These are phyloP conservation scores for Coniosporium apollinis DNA, from an alignment of 495 filamentous ascomycete species.

Conservation along the genomic window DNA sequence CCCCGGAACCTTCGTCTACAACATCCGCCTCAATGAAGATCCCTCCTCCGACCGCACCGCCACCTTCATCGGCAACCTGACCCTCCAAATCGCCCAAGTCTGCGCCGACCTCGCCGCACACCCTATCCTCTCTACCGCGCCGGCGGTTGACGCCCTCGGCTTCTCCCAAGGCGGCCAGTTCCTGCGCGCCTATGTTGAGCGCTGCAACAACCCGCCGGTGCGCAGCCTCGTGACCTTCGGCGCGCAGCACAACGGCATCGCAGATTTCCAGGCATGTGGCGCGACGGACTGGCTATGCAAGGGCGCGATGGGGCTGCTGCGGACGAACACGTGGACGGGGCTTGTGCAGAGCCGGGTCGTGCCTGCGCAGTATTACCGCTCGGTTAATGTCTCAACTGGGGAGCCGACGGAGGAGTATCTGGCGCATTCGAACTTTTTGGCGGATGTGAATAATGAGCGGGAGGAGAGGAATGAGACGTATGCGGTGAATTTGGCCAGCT, in stretches of 20 bases:
- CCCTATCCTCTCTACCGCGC: conserved; percentile 62
- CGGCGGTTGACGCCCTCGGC: conserved; percentile 75
- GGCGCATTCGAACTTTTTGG: conserved; percentile 77
- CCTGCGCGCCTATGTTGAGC: conserved; percentile 79
- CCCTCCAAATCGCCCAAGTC: conserved; percentile 57
- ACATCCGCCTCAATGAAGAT: conserved; percentile 56
- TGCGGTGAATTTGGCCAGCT: conserved; percentile 44
- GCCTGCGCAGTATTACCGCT: conserved; percentile 86
- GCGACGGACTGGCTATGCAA: conserved; percentile 64
- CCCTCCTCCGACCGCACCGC: conserved; percentile 51
- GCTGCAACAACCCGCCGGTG: conserved; percentile 71
- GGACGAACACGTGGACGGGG: conserved; percentile 53
- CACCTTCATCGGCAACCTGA: conserved; percentile 84
- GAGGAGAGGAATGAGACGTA: conserved; percentile 55
- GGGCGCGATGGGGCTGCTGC: conserved; percentile 53
- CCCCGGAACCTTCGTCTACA: conserved; percentile 72
- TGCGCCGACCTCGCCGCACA: conserved; percentile 65
- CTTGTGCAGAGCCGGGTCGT: conserved; percentile 66
- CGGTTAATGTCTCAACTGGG: conserved; percentile 17
- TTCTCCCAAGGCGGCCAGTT: conserved; percentile 96
- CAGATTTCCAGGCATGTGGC: conserved; percentile 50
- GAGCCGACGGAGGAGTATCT: conserved; percentile 54
- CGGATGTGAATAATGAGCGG: conserved; percentile 96
- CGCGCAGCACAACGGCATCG: conserved; percentile 85
- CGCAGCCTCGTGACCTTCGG: conserved; percentile 80